Conservation (phyloP, 495 filamentous ascomycete species). For the Bombardia bombarda region DNA sequence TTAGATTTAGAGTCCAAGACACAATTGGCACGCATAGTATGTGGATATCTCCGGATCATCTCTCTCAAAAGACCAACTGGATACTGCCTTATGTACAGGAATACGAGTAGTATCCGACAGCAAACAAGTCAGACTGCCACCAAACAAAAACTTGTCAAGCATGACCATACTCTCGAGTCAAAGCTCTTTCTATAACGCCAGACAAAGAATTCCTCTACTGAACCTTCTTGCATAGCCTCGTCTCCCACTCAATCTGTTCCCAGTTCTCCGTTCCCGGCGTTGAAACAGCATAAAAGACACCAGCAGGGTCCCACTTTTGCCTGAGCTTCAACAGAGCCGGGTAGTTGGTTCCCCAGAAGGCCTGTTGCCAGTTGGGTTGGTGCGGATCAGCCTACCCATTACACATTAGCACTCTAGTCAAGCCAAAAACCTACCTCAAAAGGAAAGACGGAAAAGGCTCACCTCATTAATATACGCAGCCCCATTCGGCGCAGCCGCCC, state of each 20-base stretch:
- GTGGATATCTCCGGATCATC: too few species aligned
- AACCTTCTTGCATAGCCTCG: slow-evolving; percentile 29
- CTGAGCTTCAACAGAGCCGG: slow-evolving; percentile 37
- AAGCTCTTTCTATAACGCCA: too few species aligned
- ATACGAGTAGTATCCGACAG: neutral
- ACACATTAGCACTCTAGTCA: slow-evolving; percentile 6
- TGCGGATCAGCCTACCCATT: slow-evolving; percentile 38
- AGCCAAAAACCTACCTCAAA: neutral
- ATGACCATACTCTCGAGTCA: neutral
- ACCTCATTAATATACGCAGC: slow-evolving; percentile 39
- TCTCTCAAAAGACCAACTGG: too few species aligned
- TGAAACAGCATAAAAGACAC: slow-evolving; percentile 41
- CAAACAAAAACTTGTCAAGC: neutral
- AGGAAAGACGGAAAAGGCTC: slow-evolving; percentile 1
- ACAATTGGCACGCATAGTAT: too few species aligned
- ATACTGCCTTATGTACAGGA: neutral
- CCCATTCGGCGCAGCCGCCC: slow-evolving; percentile 32
- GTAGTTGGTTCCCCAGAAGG: slow-evolving; percentile 50
- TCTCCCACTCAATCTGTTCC: slow-evolving; percentile 36
- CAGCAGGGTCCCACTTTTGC: slow-evolving; percentile 48
- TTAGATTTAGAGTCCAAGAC: too few species aligned
- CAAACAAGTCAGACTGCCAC: neutral
- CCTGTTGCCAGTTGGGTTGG: slow-evolving; percentile 46
- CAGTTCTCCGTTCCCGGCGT: slow-evolving; percentile 38
- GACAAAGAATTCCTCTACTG: neutral